These are phyloP conservation scores for Sphaerulina vaccinii DNA, from an alignment of 2,329 filamentous ascomycete species.

Conservation along the genomic window DNA sequence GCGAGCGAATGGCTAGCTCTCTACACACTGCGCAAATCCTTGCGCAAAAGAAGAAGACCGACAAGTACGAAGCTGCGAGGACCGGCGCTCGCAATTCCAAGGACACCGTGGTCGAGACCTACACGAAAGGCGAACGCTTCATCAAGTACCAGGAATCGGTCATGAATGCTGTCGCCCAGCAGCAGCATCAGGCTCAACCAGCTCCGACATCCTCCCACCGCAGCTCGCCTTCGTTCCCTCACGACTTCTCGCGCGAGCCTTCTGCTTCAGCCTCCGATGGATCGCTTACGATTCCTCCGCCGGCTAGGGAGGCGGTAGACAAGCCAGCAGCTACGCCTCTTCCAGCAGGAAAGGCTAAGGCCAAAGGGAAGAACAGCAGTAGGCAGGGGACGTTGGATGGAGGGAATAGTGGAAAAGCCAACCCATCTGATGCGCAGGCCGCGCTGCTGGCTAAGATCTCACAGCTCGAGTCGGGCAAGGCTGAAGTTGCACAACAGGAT, in stretches of 20 bases:
- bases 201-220: conserved; percentile 9
- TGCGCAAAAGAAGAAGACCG: conserved; percentile 12
- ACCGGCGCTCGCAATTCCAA: conserved; percentile 10
- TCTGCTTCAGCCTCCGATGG: conserved; percentile 26
- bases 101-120: conserved; percentile 8
- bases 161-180: conserved; percentile 12
- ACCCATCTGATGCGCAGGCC: conserved; percentile 87
- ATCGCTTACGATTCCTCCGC: conserved; percentile 34
- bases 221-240: conserved; percentile 9
- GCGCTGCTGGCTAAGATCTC: conserved; percentile 90
- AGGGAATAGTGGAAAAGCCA: too few relatives aligned
- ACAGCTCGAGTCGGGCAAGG: conserved; percentile 89
- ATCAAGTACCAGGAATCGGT: conserved; percentile 13
- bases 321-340: conserved; percentile 45
- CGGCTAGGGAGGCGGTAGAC: too few relatives aligned
- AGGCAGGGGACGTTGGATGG: too few relatives aligned
- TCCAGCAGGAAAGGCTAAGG: conserved; percentile 67
- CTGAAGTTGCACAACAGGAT: conserved; percentile 92
- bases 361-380: conserved; percentile 55
- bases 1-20: conserved; percentile 11
- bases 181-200: conserved; percentile 17
- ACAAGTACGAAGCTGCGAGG: conserved; percentile 12
- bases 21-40: conserved; percentile 14
- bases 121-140: conserved; percentile 13
- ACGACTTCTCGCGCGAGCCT: conserved; percentile 32